Base-by-base conservation (phyloP, 345 rosid species). In the Clarkia xantiana region DNA sequence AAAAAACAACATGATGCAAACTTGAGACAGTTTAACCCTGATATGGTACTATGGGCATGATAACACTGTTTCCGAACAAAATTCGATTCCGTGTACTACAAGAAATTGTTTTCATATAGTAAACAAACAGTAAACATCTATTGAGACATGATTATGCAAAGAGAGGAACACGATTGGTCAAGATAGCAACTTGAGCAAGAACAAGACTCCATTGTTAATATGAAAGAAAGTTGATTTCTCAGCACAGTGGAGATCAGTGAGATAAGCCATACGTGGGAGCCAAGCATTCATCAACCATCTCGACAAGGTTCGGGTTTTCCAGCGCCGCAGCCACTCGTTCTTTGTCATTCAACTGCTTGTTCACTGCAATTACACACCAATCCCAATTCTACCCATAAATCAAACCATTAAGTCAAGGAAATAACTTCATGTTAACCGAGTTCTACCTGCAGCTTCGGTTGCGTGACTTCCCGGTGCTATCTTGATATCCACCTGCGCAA, bases 391-490 rank as follows among this genome's bases (percentile, higher is more conserved):
- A 2, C 16, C 39, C 38, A 45, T 15, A 17, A 55, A 15, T n/a
- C n/a, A 10, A 14, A 20, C 17, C 20, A 5, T 25, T 15, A 41
- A 34, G n/a, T 19, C 18, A 49, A 34, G 42, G 39, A 25, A n/a
- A 49, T 10, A 15, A 49, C 25, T n/a, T 14, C 41, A 10, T 18
- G 9, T 29, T 29, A 29, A 29, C 8, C 5, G 34, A 14, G 16
- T 16, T 39, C 25, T 64, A 87, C 95, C 74, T 74, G 94, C 88
- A 72, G 78, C 91, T 74, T 93, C 99, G 44, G 88, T 75, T 57
- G 81, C 95, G 67, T 84, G 99, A 61, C 79, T 77, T 70, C 97
- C 99, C 14, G 96, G 94, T 9, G 96, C 95, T 44, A 93, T 77
- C 76, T 72, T 80, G 52, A 93, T 82, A 65, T 87, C 96, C 60